Evolutionary conservation across 164 flowering plant species (phyloP).

Genomic region (Nelumbo lutea): DNA sequence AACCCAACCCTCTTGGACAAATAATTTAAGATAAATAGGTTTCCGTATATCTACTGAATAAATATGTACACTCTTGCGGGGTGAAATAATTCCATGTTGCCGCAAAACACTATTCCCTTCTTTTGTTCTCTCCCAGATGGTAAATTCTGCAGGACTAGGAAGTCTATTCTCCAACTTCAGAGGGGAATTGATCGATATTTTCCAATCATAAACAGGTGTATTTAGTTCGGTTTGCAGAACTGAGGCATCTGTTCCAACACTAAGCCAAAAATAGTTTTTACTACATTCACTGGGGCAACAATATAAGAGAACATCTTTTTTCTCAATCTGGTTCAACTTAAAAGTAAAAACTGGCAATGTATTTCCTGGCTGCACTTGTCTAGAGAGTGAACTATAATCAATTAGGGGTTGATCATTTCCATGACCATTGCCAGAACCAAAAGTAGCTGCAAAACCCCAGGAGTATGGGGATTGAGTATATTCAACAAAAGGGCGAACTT

Average conservation of each 20-base stretch:
- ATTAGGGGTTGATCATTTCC: constrained; percentile 47
- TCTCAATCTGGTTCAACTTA: constrained; percentile 77
- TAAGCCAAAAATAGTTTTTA: constrained; percentile 65
- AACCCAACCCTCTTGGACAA: constrained; percentile 86
- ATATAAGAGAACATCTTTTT: constrained; percentile 70
- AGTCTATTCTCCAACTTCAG: constrained; percentile 87
- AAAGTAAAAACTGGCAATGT: constrained; percentile 33
- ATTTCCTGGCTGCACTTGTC: constrained; percentile 47
- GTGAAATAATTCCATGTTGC: constrained; percentile 61
- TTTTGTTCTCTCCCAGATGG: constrained; percentile 72
- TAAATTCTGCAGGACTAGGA: constrained; percentile 84
- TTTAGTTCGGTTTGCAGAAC: constrained; percentile 85
- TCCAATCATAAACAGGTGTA: constrained; percentile 97
- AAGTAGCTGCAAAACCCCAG: constrained; percentile 62
- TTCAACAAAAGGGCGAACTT: constrained; percentile 69
- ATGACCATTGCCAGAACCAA: constrained; percentile 34
- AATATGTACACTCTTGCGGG: constrained; percentile 58
- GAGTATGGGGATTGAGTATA: constrained; percentile 38
- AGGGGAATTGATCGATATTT: constrained; percentile 80
- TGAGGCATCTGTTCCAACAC: constrained; percentile 84
- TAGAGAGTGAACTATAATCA: constrained; percentile 44
- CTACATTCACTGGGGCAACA: constrained; percentile 41
- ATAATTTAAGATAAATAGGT: constrained; percentile 64
- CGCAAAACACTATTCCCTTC: constrained; percentile 60
- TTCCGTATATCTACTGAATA: constrained; percentile 80